phyloP scores from a whole-genome alignment of 2,329 filamentous ascomycete species.

The Cladosporium sphaerospermum region DNA sequence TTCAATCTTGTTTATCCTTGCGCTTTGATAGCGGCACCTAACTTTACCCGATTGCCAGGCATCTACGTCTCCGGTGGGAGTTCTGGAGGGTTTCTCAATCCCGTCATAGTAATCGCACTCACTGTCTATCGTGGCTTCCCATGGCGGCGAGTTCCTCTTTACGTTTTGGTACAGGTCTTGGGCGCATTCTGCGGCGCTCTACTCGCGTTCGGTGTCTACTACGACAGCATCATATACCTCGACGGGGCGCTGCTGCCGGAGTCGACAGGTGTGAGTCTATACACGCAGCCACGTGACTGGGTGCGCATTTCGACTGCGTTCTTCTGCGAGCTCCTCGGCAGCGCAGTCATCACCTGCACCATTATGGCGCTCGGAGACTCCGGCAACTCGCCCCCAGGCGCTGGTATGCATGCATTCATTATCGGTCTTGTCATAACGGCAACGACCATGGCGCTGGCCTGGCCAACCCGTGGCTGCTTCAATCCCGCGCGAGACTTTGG shows the following conservation, averaged over 20 bases:
- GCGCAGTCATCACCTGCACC: constrained; percentile 34
- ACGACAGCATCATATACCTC: constrained; percentile 30
- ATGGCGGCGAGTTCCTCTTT: constrained; percentile 51
- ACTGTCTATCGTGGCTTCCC: constrained; percentile 53
- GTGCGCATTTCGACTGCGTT: constrained; percentile 36
- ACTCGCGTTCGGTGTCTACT: constrained; percentile 41
- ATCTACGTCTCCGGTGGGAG: constrained; percentile 39
- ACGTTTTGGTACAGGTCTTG: constrained; percentile 52
- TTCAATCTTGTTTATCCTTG: too few species aligned
- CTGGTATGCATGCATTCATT: constrained; percentile 48
- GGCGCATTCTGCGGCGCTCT: constrained; percentile 33
- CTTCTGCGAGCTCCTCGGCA: constrained; percentile 36
- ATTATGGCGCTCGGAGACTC: constrained; percentile 34
- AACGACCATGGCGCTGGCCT: constrained; percentile 38
- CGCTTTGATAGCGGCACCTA: background rate
- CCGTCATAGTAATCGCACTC: constrained; percentile 35
- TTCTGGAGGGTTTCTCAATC: constrained; percentile 38
- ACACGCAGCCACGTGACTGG: constrained; percentile 25
- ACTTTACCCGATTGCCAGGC: constrained; percentile 23
- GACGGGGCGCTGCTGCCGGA: constrained; percentile 33
- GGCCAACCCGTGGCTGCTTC: constrained; percentile 43
- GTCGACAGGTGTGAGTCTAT: constrained; percentile 21
- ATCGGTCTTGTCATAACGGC: constrained; percentile 39
- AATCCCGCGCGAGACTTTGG: constrained; percentile 48
- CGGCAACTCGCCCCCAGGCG: constrained; percentile 32